Evolutionary conservation across 192 early-diverging fungal genomes (phyloP), one percentile per base, ranked within the genome.

Genomic region (Endogone sp.): DNA sequence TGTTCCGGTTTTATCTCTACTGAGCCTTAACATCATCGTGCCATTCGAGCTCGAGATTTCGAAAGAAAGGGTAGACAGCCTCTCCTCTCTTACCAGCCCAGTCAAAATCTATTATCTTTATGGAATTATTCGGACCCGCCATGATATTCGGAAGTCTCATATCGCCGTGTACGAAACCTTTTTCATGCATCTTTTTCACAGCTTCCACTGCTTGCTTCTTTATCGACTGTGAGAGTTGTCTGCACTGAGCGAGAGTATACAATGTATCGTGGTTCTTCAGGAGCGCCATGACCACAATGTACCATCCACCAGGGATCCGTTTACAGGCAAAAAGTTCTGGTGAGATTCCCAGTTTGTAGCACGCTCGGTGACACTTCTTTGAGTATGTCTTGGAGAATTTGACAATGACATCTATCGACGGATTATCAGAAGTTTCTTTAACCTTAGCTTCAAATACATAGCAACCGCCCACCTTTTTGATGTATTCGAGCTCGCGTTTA

Each of bases 21-120:
- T 56, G 4, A 27, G 65, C 10, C 23, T 21, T n/a, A 49, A 55
- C 66, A 21, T 68, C 66, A 29, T 57, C 10, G 56, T 68, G 54
- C 66, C 66, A 68, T 30, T 55, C n/a, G 10, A 68, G 9, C 2
- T 25, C 23, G 3, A 2, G 56, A 68, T 68, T 68, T 29, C 49
- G 28, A 31, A 56, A 60, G 32, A 32, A 29, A 56, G 66, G 66
- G 27, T 68, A 68, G 32, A 13, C 3, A 68, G 66, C 66, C 56
- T 68, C 66, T 2, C 44, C 25, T 24, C 9, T 55, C 54, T 59
- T 68, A 24, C 66, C 66, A 68, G 66, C 55, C 56, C 66, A 68
- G 3, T 68, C 66, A 68, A 68, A 68, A 68, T 68, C 29, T 28
- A 59, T 29, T 60, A 68, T 30, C 28, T 68, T 68, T 29, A 68